phyloP scores from a whole-genome alignment of 2,329 filamentous ascomycete genomes.

The Diaporthe eres region DNA sequence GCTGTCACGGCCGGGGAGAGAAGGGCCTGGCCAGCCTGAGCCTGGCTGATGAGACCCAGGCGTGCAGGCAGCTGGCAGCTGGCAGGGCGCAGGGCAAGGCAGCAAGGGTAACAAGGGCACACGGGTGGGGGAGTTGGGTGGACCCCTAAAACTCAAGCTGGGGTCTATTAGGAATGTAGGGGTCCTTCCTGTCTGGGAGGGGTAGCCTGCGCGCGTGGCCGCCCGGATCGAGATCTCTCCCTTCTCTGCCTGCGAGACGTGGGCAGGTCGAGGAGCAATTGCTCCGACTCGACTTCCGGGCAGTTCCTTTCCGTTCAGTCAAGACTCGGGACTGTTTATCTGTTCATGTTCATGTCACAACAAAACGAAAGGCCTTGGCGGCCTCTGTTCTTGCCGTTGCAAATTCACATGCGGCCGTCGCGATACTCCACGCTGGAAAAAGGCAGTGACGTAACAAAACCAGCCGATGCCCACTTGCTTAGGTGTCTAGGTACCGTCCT shows the following conservation, averaged over 20 bases:
- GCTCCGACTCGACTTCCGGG: constrained; percentile 6
- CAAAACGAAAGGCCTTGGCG: neutral
- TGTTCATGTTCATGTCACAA: neutral
- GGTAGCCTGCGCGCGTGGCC: constrained; percentile 18
- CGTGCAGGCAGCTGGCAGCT: constrained; percentile 12
- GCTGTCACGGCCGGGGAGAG: neutral
- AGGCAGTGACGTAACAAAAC: constrained; percentile 10
- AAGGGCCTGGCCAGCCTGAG: constrained; percentile 13
- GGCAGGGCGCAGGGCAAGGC: constrained; percentile 6
- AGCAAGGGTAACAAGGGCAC: neutral
- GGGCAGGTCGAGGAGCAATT: constrained; percentile 1
- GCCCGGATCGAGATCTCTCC: constrained; percentile 26
- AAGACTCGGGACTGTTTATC: neutral
- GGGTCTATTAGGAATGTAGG: constrained; percentile 20
- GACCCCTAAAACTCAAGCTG: constrained; percentile 23
- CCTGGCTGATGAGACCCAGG: neutral
- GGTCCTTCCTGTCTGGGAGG: constrained; percentile 32
- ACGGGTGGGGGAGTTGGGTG: neutral
- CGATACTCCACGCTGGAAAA: neutral
- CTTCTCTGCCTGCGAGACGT: neutral
- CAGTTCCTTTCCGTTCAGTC: neutral
- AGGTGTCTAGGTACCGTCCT: neutral
- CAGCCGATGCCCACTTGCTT: neutral
- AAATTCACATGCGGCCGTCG: neutral
- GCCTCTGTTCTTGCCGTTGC: neutral